Evolutionary conservation across 2,329 filamentous ascomycete genomes (phyloP), one percentile per base, ranked within the genome.

Genomic region (Beauveria pseudobassiana): DNA sequence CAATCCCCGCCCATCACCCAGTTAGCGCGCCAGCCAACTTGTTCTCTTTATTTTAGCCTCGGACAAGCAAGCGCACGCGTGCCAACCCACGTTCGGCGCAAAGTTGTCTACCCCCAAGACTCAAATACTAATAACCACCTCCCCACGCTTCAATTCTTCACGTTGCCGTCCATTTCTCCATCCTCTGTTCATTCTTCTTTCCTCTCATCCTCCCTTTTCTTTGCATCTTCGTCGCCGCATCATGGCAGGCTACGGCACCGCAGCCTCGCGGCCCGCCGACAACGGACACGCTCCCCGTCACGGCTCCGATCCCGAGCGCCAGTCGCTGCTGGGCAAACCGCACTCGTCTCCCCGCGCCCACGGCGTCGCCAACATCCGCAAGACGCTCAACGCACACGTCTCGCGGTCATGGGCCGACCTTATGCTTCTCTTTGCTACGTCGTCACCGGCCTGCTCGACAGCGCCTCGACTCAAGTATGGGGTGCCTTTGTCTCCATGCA

Each of bases 401-500:
- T 79, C 77, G 63, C 83, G 85, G 30, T 78, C 82, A 50, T 82
- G 85, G 80, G 84, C 86, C 16, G 89, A 93, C 69, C 65, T 89
- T 1, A 76, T 91, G 22, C 78, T 93, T 45, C 76, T 93, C 4
- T 76, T 30, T 91, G 88, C 74, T 93, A 92, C 71, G 75, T 90
- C 65, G 87, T 92, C 70, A 93, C 90, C 0, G 90, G 90, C 4
- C 77, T 93, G 12, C 80, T 91, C 8, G 90, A 93, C 74, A 90
- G 87, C 73, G 86, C 88, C 2, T 86, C 88, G 2, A 88, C 90
- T 52, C 87, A 86, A 62, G 88, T 88, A 48, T 93, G 88, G 87
- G 88, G 89, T 14, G 87, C 87, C 3, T 93, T 93, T 67, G 89
- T 91, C 46, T 90, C 87, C 68, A 93, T 93, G 89, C 90, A 93